phyloP scores from a whole-genome alignment of 306 rosid genomes.

The Prunus padus region DNA sequence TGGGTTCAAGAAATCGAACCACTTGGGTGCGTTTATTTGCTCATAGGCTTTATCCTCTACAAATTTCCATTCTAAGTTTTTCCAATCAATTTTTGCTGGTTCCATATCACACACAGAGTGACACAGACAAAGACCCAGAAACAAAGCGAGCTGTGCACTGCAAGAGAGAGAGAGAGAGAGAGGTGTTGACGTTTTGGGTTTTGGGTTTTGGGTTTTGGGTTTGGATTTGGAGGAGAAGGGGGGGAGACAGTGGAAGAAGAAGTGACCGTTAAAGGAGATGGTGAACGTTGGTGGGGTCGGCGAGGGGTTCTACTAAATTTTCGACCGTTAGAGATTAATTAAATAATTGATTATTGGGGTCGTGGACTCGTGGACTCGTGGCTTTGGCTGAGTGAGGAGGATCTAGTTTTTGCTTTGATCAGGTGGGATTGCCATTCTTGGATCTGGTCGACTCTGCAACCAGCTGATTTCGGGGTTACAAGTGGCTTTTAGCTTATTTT shows the following conservation, averaged over 20 bases:
- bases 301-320: conserved; percentile 9
- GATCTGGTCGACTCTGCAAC: background rate
- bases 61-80: conserved; percentile 72
- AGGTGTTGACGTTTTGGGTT: background rate
- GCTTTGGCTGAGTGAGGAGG: background rate
- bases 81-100: conserved; percentile 96
- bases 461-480: background rate
- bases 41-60: conserved; percentile 74
- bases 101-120: conserved; percentile 49
- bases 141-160: background rate
- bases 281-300: conserved; percentile 39
- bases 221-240: background rate
- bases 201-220: conserved; percentile 4
- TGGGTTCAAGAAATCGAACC: conserved; percentile 79
- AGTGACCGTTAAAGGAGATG: conserved; percentile 54
- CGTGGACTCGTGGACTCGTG: no score
- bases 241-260: conserved; percentile 11
- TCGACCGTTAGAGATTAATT: conserved; percentile 66
- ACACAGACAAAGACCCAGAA: conserved; percentile 1
- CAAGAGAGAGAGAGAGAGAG: background rate
- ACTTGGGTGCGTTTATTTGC: conserved; percentile 87
- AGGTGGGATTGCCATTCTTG: background rate
- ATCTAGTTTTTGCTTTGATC: background rate
- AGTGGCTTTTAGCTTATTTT: background rate
- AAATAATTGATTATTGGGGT: background rate